Percentiles rank a stretch among this genome's conserved stretches.
phyloP scores from a whole-genome alignment of 345 rosid genomes.

The Gossypium raimondii region DNA sequence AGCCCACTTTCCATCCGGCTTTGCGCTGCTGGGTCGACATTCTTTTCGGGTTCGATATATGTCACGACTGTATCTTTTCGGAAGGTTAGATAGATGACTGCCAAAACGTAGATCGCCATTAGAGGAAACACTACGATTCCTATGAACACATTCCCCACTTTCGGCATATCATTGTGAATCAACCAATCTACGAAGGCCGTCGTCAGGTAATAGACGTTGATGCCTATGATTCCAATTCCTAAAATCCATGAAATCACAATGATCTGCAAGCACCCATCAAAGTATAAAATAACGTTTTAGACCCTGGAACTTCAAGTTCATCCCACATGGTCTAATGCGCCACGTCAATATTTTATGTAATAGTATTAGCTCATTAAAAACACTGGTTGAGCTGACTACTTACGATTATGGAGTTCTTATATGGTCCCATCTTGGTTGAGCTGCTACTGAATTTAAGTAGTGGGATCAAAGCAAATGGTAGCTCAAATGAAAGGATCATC shows the following conservation, averaged over 20 bases:
- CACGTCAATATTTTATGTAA: background rate
- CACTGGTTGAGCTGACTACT: constrained; percentile 9
- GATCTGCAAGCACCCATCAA: constrained; percentile 26
- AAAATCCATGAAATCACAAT: constrained; percentile 54
- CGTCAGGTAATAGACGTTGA: constrained; percentile 53
- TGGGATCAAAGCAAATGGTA: constrained; percentile 69
- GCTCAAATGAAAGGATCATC: constrained; percentile 73
- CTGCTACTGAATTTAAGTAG: constrained; percentile 70
- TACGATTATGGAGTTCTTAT: constrained; percentile 55
- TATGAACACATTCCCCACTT: constrained; percentile 34
- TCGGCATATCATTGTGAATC: constrained; percentile 36
- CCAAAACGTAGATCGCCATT: constrained; percentile 40
- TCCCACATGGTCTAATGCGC: too few relatives aligned
- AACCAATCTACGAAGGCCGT: constrained; percentile 45
- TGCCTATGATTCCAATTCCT: constrained; percentile 48
- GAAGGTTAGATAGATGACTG: constrained; percentile 45
- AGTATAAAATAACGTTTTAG: too few relatives aligned
- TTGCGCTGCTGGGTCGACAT: too few relatives aligned
- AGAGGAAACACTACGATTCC: constrained; percentile 53
- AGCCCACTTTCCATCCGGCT: constrained; percentile 30
- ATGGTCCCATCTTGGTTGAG: constrained; percentile 64
- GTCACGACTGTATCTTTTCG: constrained; percentile 43
- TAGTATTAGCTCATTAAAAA: background rate
- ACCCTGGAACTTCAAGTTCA: too few relatives aligned
- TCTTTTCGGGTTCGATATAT: constrained; percentile 32